Evolutionary conservation across 352 stramenopile genomes (phyloP).

Genomic region (Pythium sp.): DNA sequence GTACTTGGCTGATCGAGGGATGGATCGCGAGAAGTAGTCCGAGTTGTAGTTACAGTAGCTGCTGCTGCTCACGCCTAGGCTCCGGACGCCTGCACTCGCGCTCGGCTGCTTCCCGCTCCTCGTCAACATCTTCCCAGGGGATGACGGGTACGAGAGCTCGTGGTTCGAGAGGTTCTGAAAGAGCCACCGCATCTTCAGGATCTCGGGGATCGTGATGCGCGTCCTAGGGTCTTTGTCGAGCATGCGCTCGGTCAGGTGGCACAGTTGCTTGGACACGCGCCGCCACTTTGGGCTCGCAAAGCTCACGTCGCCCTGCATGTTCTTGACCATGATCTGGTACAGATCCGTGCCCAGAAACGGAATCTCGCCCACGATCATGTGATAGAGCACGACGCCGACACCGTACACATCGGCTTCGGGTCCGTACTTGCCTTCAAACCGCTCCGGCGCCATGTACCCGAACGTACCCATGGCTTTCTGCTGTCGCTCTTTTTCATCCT

Average conservation of each 20-base stretch:
- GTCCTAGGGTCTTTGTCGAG: conserved; percentile 44
- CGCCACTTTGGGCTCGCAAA: conserved; percentile 41
- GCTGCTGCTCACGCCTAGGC: conserved; percentile 1
- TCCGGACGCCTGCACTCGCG: neutral
- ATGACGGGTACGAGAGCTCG: neutral
- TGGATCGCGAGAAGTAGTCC: conserved; percentile 12
- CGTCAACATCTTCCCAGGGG: neutral
- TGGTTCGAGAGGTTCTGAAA: conserved; percentile 24
- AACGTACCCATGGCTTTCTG: conserved; percentile 40
- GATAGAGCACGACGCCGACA: conserved; percentile 54
- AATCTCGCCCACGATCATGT: conserved; percentile 53
- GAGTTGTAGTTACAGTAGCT: conserved; percentile 6
- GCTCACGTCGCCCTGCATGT: conserved; percentile 53
- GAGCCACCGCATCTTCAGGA: conserved; percentile 55
- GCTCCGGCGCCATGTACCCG: conserved; percentile 65
- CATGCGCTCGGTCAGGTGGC: conserved; percentile 39
- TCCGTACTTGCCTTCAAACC: conserved; percentile 46
- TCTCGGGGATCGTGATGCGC: conserved; percentile 51
- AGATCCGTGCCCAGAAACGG: conserved; percentile 40
- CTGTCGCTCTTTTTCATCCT: conserved; percentile 12
- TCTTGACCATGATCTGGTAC: conserved; percentile 59
- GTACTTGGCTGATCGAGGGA: conserved; percentile 11
- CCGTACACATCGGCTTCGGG: conserved; percentile 62
- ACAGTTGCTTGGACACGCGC: conserved; percentile 32
- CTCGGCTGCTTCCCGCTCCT: neutral